Evolutionary conservation across 2,329 filamentous ascomycete genomes (phyloP), one percentile per base, ranked within the genome.

Genomic region (Aspergillus glaucus): DNA sequence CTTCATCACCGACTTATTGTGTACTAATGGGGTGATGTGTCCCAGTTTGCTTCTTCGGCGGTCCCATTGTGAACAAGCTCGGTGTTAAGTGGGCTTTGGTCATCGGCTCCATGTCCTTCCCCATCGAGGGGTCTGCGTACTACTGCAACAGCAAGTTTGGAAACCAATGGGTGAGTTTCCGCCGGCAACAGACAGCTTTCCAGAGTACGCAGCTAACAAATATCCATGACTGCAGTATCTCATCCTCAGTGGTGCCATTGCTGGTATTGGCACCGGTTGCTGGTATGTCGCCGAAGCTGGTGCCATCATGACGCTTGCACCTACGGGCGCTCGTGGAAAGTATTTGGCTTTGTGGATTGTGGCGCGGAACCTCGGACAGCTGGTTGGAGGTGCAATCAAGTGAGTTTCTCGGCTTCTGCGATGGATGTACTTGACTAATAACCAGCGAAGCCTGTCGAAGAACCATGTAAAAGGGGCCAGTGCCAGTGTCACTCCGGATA

Each of bases 231-330:
- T 34, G 14, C 14, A 69, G 68, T 72, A 71, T 44, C 66, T 71
- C n/a, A 69, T 72, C 42, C 57, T 71, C 6, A 66, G 67, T 7
- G 68, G 68, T 36, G 65, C 65, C 44, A 58, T 71, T 34, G 63
- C 61, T 12, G 70, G 69, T 2, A 60, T 70, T 8, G 70, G 71
- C 4, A 71, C 67, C 6, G 74, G 72, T 1, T 74, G 71, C 39
- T 76, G 73, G 74, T 77, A 76, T 49, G 74, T 76, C 7, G 74
- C 74, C 0, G 74, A 76, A 50, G 71, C 72, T 1, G 74, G 74
- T 12, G 67, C 70, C 4, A 76, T 76, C 54, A 75, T 76, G 71
- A 74, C 73, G 0, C 65, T 76, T 17, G 72, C 74, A 0, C 74
- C 74, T 3, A 66, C 72, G 0, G 65, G 70, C 19, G 67, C 73